These are phyloP conservation scores for Diaporthe nobilis DNA, from an alignment of 2,329 filamentous ascomycete species.

Conservation along the genomic window DNA sequence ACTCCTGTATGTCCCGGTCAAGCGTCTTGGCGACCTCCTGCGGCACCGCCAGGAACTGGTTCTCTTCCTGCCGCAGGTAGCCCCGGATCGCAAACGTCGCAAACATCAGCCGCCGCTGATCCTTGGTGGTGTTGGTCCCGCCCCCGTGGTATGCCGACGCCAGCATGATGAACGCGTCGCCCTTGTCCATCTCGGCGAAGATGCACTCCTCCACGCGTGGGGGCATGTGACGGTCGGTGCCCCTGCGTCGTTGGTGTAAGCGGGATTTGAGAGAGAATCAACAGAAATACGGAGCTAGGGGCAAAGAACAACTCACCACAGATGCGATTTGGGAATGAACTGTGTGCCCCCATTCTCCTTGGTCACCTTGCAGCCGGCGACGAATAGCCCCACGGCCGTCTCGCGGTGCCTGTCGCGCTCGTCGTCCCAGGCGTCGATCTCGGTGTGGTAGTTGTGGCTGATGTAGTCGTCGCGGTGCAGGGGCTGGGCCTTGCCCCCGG, in stretches of 20 bases:
- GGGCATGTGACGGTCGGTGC: conserved; percentile 6
- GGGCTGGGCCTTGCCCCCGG: conserved; percentile 7
- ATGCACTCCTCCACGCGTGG: conserved; percentile 19
- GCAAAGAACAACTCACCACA: not conserved
- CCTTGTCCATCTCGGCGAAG: conserved; percentile 17
- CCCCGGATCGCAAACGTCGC: conserved; percentile 11
- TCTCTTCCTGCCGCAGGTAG: conserved; percentile 14
- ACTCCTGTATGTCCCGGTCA: conserved; percentile 14
- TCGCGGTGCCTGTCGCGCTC: conserved; percentile 3
- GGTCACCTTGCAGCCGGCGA: conserved; percentile 19
- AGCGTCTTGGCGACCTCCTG: not conserved
- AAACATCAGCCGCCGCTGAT: conserved; percentile 17
- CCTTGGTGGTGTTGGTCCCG: not conserved
- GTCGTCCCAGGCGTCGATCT: conserved; percentile 25
- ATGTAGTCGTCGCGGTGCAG: conserved; percentile 20
- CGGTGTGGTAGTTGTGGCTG: conserved; percentile 13
- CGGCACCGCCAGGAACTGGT: conserved; percentile 14
- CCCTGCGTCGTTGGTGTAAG: not conserved
- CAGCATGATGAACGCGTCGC: conserved; percentile 23
- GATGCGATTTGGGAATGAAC: conserved; percentile 1
- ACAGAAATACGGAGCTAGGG: not conserved
- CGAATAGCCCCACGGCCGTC: conserved; percentile 9
- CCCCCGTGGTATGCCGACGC: conserved; percentile 13
- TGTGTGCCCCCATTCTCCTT: conserved; percentile 13
- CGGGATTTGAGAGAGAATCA: too few species aligned